A percentile compares a stretch with the other conserved stretches of the same genome.
Conservation (phyloP, 1,284 basidiomycete species). For the Mycena sp. region DNA sequence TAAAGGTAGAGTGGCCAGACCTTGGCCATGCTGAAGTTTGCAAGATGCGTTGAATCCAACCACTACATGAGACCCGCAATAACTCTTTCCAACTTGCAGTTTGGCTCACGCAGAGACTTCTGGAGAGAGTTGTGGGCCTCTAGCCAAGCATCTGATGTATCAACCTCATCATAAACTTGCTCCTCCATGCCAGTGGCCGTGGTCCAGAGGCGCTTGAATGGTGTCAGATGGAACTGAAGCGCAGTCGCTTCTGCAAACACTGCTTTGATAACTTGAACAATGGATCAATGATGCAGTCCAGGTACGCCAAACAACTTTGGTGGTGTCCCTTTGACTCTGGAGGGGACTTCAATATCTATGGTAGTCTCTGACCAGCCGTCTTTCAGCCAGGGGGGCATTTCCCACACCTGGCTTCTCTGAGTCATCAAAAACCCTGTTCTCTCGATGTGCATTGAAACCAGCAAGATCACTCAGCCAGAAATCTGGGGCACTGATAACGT, state of each 20-base stretch:
- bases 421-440: constrained; percentile 9
- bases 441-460: constrained; percentile 10
- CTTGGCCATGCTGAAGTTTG: too few relatives aligned
- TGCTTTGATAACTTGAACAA: too few relatives aligned
- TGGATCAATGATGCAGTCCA: constrained; percentile 11
- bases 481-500: constrained; percentile 8
- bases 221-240: constrained; percentile 31
- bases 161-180: constrained; percentile 33
- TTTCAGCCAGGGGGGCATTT: neutral
- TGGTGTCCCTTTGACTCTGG: neutral
- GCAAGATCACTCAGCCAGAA: constrained; percentile 1
- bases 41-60: too few relatives aligned
- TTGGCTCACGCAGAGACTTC: too few relatives aligned
- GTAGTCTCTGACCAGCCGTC: constrained; percentile 11
- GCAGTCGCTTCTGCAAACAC: too few relatives aligned
- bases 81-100: too few relatives aligned
- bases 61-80: too few relatives aligned
- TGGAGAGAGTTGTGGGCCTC: too few relatives aligned
- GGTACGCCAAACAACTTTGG: constrained; percentile 5
- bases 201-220: constrained; percentile 34
- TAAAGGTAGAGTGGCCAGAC: too few relatives aligned
- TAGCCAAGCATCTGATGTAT: constrained; percentile 31
- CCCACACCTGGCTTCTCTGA: neutral
- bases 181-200: constrained; percentile 11
- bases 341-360: constrained; percentile 6